A percentile compares a stretch with the other conserved stretches of the same genome.
These are phyloP conservation scores for Mycena filopes DNA, from an alignment of 768 basidiomycete species.

Conservation along the genomic window DNA sequence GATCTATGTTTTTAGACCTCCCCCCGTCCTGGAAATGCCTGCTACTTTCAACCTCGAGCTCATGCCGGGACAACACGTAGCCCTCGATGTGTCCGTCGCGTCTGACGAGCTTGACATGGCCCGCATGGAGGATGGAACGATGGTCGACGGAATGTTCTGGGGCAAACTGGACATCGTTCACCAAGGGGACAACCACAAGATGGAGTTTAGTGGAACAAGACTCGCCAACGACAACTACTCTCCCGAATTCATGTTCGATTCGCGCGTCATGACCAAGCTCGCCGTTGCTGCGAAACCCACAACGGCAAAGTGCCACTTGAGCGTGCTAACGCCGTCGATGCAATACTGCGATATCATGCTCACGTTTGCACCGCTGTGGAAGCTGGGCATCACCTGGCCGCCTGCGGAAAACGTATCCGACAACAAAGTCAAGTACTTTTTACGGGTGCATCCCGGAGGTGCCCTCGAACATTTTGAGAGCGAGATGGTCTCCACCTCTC, in stretches of 20 bases:
- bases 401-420: constrained; percentile 74
- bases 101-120: constrained; percentile 93
- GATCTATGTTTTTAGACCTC: constrained; percentile 48
- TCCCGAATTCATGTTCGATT: constrained; percentile 79
- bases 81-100: constrained; percentile 79
- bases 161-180: constrained; percentile 89
- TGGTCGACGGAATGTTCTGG: constrained; percentile 89
- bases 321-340: constrained; percentile 73
- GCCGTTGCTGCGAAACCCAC: constrained; percentile 79
- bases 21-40: constrained; percentile 88
- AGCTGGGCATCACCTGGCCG: constrained; percentile 80
- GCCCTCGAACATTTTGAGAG: constrained; percentile 89
- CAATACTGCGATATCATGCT: constrained; percentile 87
- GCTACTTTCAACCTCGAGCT: constrained; percentile 88
- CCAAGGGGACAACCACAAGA: constrained; percentile 75
- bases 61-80: constrained; percentile 80
- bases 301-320: constrained; percentile 80
- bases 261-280: constrained; percentile 80
- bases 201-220: constrained; percentile 87
- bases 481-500: constrained; percentile 78
- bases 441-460: constrained; percentile 86
- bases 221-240: constrained; percentile 70
- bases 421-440: constrained; percentile 83
- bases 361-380: constrained; percentile 79
- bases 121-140: constrained; percentile 88